Percentiles rank a stretch among this genome's conserved stretches.
phyloP scores from a whole-genome alignment of 805 yeast species.

The Myxozyma kluyveri region DNA sequence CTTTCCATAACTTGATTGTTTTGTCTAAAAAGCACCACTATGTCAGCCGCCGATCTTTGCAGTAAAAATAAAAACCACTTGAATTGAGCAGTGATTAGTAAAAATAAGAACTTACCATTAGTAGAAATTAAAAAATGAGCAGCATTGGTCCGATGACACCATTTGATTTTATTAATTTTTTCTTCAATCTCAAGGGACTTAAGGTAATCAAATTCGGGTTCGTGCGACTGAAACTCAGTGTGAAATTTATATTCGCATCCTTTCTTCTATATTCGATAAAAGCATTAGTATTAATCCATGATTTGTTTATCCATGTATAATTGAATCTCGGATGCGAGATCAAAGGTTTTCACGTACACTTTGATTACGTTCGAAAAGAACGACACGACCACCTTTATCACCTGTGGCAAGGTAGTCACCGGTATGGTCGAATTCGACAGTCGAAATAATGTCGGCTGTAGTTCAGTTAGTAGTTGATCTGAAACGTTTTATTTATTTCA shows the following conservation, averaged over 20 bases:
- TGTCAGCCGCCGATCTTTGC: not conserved
- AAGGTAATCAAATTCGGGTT: conserved; percentile 95
- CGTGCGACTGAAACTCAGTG: conserved; percentile 97
- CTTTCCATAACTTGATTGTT: conserved; percentile 97
- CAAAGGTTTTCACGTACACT: conserved; percentile 32
- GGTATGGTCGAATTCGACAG: conserved; percentile 92
- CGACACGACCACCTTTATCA: conserved; percentile 97
- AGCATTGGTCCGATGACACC: conserved; percentile 85
- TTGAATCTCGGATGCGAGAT: not conserved
- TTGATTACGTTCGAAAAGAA: conserved; percentile 84
- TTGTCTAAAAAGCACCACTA: conserved; percentile 54
- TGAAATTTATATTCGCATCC: conserved; percentile 90
- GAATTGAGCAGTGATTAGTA: not conserved
- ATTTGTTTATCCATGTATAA: not conserved
- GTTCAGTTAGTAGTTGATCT: not conserved
- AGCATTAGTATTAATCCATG: no score
- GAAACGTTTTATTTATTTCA: not conserved
- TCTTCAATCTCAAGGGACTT: conserved; percentile 96
- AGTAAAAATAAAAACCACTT: no score
- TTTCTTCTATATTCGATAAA: conserved; percentile 44
- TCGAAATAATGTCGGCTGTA: conserved; percentile 86
- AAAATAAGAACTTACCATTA: conserved; percentile 42
- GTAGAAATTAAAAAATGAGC: conserved; percentile 90
- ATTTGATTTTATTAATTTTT: conserved; percentile 93
- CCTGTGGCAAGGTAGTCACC: conserved; percentile 98